These are phyloP conservation scores for Ceratopteris richardii DNA, from an alignment of 75 land plant genomes.

Conservation along the genomic window DNA sequence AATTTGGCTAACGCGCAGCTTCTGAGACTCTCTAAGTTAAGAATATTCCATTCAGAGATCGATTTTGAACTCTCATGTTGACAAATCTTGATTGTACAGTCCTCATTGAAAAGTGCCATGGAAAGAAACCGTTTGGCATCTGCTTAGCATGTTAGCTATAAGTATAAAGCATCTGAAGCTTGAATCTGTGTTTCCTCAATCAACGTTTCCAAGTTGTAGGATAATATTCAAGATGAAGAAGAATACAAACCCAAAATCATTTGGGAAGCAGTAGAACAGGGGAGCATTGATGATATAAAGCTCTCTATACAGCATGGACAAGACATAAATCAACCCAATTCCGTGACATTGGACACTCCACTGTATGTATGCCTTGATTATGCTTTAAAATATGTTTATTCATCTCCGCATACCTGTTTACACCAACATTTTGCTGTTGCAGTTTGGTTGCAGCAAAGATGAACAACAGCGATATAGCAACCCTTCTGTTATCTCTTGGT, in stretches of 20 bases:
- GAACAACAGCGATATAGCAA: constrained; percentile 12
- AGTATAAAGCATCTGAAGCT: too few relatives aligned
- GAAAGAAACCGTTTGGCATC: too few relatives aligned
- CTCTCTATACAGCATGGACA: constrained; percentile 12
- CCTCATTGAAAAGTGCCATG: too few relatives aligned
- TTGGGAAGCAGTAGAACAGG: constrained; percentile 23
- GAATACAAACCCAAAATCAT: constrained; percentile 10
- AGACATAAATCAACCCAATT: constrained; percentile 23
- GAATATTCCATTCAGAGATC: too few relatives aligned
- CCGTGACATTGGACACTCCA: constrained; percentile 25
- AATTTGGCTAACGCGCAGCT: too few relatives aligned
- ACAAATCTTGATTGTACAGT: too few relatives aligned
- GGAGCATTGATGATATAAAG: constrained; percentile 15
- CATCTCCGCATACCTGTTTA: neutral
- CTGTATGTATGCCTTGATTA: constrained; percentile 9
- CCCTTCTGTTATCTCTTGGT: constrained; percentile 14
- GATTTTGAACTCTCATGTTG: too few relatives aligned
- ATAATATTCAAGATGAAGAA: too few relatives aligned
- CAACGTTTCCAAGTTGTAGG: too few relatives aligned
- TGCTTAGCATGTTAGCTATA: too few relatives aligned
- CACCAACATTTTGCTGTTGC: neutral
- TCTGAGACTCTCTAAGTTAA: too few relatives aligned
- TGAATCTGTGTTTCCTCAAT: too few relatives aligned
- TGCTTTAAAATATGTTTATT: neutral
- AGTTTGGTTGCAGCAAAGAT: constrained; percentile 21